Evolutionary conservation across 2,329 filamentous ascomycete genomes (phyloP).

Genomic region (Aspergillus sergii): DNA sequence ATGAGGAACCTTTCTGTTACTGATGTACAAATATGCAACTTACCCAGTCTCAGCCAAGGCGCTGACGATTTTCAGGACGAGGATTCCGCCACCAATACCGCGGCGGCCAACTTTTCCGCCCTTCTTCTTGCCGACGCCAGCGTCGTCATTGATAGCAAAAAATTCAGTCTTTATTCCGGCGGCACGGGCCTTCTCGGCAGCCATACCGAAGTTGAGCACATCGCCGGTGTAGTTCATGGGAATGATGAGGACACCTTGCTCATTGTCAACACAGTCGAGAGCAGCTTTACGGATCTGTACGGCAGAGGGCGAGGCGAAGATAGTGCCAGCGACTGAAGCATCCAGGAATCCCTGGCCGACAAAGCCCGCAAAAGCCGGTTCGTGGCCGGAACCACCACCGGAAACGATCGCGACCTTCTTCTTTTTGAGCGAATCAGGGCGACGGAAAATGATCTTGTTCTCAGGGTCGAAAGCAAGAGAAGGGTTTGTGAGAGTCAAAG

Average conservation of each 20-base stretch:
- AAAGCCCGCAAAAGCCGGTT: conserved; percentile 83
- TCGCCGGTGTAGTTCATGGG: conserved; percentile 96
- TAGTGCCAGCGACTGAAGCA: conserved; percentile 81
- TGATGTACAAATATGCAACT: conserved; percentile 22
- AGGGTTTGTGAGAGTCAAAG: conserved; percentile 81
- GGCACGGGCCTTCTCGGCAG: conserved; percentile 86
- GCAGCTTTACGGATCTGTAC: conserved; percentile 82
- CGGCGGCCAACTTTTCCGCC: conserved; percentile 90
- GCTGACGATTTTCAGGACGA: conserved; percentile 88
- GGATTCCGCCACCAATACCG: conserved; percentile 86
- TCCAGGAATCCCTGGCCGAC: conserved; percentile 80
- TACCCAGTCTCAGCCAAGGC: conserved; percentile 75
- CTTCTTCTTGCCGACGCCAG: conserved; percentile 77
- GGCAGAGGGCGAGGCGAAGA: conserved; percentile 79
- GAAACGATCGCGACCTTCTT: conserved; percentile 79
- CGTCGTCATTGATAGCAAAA: conserved; percentile 90
- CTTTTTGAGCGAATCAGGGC: conserved; percentile 55
- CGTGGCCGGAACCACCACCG: conserved; percentile 87
- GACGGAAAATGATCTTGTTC: conserved; percentile 83
- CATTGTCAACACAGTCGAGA: conserved; percentile 69
- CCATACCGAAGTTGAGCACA: conserved; percentile 90
- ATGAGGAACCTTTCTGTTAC: background rate
- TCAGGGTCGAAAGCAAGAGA: conserved; percentile 73
- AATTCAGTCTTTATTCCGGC: conserved; percentile 78
- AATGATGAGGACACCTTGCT: conserved; percentile 79